A percentile compares a stretch with the other conserved stretches of the same genome.
Conservation (phyloP, 768 basidiomycete species). For the Boletellus emodensis region DNA sequence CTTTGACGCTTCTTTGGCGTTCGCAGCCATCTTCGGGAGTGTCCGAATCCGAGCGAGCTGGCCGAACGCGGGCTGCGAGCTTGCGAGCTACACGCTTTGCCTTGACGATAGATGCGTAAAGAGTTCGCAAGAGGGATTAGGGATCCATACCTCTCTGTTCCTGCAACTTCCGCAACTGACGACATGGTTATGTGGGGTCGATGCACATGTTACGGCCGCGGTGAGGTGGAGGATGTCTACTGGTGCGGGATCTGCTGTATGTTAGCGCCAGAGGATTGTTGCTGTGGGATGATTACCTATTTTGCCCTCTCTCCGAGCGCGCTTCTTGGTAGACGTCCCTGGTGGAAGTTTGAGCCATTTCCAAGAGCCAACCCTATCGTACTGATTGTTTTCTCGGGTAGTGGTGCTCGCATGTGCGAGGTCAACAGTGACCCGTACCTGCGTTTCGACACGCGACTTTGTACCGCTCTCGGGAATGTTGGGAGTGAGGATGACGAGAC, state of each 20-base stretch:
- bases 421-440: slow-evolving; percentile 82
- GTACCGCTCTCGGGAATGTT: slow-evolving; percentile 80
- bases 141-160: slow-evolving; percentile 65
- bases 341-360: slow-evolving; percentile 79
- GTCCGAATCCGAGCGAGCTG: slow-evolving; percentile 72
- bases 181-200: slow-evolving; percentile 72
- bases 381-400: slow-evolving; percentile 56
- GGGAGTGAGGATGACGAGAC: slow-evolving; percentile 78
- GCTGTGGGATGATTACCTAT: slow-evolving; percentile 49
- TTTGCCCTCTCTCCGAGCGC: slow-evolving; percentile 80
- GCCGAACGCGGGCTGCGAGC: slow-evolving; percentile 77
- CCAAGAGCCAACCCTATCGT: slow-evolving; percentile 86
- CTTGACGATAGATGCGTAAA: slow-evolving; percentile 35
- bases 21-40: slow-evolving; percentile 55
- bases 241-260: slow-evolving; percentile 49
- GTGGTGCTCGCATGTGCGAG: slow-evolving; percentile 64
- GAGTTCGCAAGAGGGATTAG: slow-evolving; percentile 1
- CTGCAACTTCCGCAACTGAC: slow-evolving; percentile 86
- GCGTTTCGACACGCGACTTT: slow-evolving; percentile 93
- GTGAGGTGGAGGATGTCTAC: slow-evolving; percentile 70
- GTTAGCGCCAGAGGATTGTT: slow-evolving; percentile 15
- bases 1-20: slow-evolving; percentile 39
- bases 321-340: slow-evolving; percentile 79
- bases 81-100: slow-evolving; percentile 89
- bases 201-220: slow-evolving; percentile 75